Conservation (phyloP, 106 monocot species). For the Apostasia ramifera region DNA sequence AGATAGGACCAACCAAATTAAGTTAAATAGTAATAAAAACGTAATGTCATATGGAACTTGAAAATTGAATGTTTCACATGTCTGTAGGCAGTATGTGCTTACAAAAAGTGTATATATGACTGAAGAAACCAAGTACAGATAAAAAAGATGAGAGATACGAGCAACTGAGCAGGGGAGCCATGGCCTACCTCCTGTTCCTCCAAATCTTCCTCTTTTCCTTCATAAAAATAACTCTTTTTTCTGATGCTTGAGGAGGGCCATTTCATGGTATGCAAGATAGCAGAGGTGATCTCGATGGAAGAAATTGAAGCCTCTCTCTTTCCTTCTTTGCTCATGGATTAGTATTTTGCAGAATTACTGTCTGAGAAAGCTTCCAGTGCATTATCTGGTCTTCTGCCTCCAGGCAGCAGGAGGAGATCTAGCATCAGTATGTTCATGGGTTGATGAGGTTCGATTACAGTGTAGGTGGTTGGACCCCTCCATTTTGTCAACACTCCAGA, state of each 20-base stretch:
- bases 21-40: too few species aligned
- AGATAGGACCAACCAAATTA: too few species aligned
- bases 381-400: slow-evolving; percentile 58
- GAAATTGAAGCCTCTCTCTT: background rate
- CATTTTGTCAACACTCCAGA: slow-evolving; percentile 72
- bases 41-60: too few species aligned
- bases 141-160: background rate
- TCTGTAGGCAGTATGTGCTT: too few species aligned
- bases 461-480: slow-evolving; percentile 74
- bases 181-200: slow-evolving; percentile 11
- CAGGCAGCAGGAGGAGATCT: slow-evolving; percentile 46
- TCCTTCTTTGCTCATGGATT: background rate
- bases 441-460: slow-evolving; percentile 48
- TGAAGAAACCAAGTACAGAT: too few species aligned
- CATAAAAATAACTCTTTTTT: slow-evolving; percentile 3
- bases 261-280: slow-evolving; percentile 88
- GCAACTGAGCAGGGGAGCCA: background rate
- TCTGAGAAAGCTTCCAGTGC: slow-evolving; percentile 26
- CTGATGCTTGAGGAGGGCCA: slow-evolving; percentile 87
- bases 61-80: too few species aligned
- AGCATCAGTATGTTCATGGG: slow-evolving; percentile 73
- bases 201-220: slow-evolving; percentile 21
- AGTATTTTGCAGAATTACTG: slow-evolving; percentile 28
- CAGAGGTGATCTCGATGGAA: slow-evolving; percentile 38
- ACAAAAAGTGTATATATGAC: too few species aligned